phyloP scores from a whole-genome alignment of 306 rosid species.

The Alnus glutinosa region DNA sequence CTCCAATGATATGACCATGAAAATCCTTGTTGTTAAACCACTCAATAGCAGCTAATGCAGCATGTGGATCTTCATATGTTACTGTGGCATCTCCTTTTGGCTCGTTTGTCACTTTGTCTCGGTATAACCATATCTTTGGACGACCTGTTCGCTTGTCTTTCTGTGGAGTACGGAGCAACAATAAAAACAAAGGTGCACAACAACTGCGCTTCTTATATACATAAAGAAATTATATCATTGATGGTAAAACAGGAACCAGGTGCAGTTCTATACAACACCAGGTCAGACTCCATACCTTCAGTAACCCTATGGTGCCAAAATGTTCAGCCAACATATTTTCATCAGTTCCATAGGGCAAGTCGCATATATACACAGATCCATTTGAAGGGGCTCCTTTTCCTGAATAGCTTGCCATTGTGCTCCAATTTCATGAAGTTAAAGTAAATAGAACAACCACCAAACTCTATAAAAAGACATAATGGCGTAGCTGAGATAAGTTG shows the following conservation, averaged over 20 bases:
- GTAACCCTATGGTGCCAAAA: slow-evolving; percentile 89
- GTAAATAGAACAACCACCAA: slow-evolving; percentile 34
- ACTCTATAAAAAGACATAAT: slow-evolving; percentile 32
- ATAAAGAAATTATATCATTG: background rate
- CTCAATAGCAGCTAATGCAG: slow-evolving; percentile 92
- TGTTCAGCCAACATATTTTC: slow-evolving; percentile 84
- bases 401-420: slow-evolving; percentile 64
- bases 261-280: slow-evolving; percentile 13
- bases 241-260: background rate
- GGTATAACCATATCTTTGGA: slow-evolving; percentile 90
- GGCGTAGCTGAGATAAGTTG: background rate
- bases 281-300: slow-evolving; percentile 66
- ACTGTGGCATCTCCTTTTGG: slow-evolving; percentile 99
- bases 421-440: slow-evolving; percentile 66
- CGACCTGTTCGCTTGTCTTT: slow-evolving; percentile 95
- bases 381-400: slow-evolving; percentile 73
- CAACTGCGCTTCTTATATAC: background rate
- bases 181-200: slow-evolving; percentile 19
- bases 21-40: slow-evolving; percentile 96
- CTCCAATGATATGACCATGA: slow-evolving; percentile 87
- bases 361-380: slow-evolving; percentile 89
- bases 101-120: slow-evolving; percentile 84
- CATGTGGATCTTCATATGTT: slow-evolving; percentile 97
- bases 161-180: slow-evolving; percentile 39
- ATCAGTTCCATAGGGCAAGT: slow-evolving; percentile 90